These are phyloP conservation scores for Barbatosphaeria neglecta DNA, from an alignment of 495 filamentous ascomycete genomes.

Conservation along the genomic window DNA sequence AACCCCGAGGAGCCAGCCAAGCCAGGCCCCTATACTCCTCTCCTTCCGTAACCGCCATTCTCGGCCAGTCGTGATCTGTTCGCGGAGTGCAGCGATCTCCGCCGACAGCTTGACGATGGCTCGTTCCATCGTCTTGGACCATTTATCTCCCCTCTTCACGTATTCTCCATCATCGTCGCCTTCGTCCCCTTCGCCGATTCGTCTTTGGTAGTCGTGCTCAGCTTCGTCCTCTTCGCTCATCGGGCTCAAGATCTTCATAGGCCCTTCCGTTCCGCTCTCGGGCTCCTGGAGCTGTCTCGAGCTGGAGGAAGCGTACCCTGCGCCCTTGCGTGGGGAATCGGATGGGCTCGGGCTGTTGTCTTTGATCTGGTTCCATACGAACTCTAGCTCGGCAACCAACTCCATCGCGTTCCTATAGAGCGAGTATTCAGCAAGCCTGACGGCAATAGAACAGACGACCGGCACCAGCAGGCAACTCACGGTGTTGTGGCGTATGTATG, in stretches of 20 bases:
- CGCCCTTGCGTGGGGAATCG: constrained; percentile 36
- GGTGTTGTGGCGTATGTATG: constrained; percentile 79
- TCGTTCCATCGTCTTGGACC: constrained; percentile 74
- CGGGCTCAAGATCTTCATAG: constrained; percentile 62
- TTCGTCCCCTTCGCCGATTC: constrained; percentile 20
- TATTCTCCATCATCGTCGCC: constrained; percentile 32
- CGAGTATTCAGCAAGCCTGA: background rate
- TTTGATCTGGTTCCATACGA: constrained; percentile 97
- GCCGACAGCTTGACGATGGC: constrained; percentile 83
- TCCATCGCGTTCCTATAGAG: constrained; percentile 58
- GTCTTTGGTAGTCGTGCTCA: constrained; percentile 32
- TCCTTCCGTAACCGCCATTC: constrained; percentile 43
- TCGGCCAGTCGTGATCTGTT: constrained; percentile 67
- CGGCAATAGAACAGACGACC: background rate
- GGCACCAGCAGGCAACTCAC: constrained; percentile 22
- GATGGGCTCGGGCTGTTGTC: constrained; percentile 59
- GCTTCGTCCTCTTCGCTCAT: constrained; percentile 70
- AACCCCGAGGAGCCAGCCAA: constrained; percentile 58
- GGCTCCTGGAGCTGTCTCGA: constrained; percentile 31
- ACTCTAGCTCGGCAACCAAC: constrained; percentile 88
- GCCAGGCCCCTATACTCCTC: constrained; percentile 53
- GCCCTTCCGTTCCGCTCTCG: constrained; percentile 35
- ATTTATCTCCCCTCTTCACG: constrained; percentile 40
- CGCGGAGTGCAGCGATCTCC: constrained; percentile 85
- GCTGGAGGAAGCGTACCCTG: constrained; percentile 19